These are phyloP conservation scores for Bassia scoparia DNA, from an alignment of 148 eudicot genomes.

Conservation along the genomic window DNA sequence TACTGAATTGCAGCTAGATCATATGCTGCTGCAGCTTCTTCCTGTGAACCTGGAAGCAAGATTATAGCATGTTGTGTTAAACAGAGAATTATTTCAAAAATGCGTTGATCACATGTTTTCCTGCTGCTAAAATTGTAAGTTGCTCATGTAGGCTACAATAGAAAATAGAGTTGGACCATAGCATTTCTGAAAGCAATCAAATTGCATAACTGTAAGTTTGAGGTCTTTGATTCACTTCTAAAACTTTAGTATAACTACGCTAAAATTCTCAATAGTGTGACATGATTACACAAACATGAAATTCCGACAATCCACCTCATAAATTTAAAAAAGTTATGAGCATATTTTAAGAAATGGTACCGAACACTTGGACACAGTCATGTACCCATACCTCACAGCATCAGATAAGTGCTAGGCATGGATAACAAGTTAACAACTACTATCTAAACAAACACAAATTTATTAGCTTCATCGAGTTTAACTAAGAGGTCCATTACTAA, in stretches of 20 bases:
- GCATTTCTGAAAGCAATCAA: neutral
- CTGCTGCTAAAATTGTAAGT: neutral
- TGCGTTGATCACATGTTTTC: neutral
- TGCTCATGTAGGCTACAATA: neutral
- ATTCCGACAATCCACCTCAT: too few species aligned
- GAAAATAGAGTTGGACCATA: neutral
- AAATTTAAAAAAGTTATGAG: too few species aligned
- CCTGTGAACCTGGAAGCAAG: conserved; percentile 65
- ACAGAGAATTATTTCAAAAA: neutral
- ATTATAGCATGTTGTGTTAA: neutral
- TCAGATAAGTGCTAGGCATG: too few species aligned
- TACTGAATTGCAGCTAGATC: conserved; percentile 90
- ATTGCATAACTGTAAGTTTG: too few species aligned
- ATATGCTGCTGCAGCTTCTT: conserved; percentile 95
- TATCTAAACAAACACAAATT: neutral
- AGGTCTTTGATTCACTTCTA: too few species aligned
- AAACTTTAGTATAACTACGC: too few species aligned
- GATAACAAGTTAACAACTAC: too few species aligned
- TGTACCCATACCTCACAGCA: too few species aligned
- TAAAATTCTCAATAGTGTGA: too few species aligned
- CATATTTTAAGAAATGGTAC: too few species aligned
- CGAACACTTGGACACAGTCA: too few species aligned
- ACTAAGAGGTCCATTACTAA: neutral
- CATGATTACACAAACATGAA: too few species aligned
- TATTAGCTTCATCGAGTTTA: neutral